Evolutionary conservation across 768 basidiomycete species (phyloP), one percentile per base, ranked within the genome.

Genomic region (Trametes villosa): DNA sequence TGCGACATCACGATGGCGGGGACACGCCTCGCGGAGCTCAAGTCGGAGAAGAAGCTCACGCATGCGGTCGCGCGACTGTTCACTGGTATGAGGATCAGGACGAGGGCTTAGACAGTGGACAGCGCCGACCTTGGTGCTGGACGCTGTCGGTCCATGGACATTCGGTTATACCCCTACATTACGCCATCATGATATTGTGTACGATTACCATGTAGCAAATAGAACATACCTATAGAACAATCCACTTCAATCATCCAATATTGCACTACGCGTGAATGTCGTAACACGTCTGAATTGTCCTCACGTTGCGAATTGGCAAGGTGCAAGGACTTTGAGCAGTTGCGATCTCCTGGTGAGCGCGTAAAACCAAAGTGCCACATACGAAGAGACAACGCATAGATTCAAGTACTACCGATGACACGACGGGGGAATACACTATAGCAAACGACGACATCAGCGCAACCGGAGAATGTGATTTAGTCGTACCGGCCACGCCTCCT

Each of bases 401-500:
- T 57, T 50, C 29, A 33, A 59, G 49, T 42, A 52, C 27, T 38
- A 36, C 2, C 20, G 44, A 46, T 12, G 22, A 58, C 40, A 50
- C 22, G 27, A 18, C 26, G 18, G 18, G 29, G 5, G 38, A 38
- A 42, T 33, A 46, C 52, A 49, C 53, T 54, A 24, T 18, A 22
- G 49, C 18, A 7, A 17, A 26, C 30, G 9, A 29, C 9, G 7
- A 54, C 24, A 50, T 55, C 49, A 52, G 34, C 34, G 45, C 50
- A 44, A 9, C 18, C 22, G 4, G 22, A 2, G 5, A 30, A 42
- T 17, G 34, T 44, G 20, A 20, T 50, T 63, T 58, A 67, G 31
- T 67, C 66, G 53, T 62, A 65, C 49, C 66, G 66, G 34, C 53
- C 53, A n/a, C 66, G 60, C 30, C 79, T 72, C 45, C 77, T 72